Percentiles rank a stretch among this genome's conserved stretches.
These are phyloP conservation scores for Dimocarpus longan DNA, from an alignment of 345 rosid genomes.

Conservation along the genomic window DNA sequence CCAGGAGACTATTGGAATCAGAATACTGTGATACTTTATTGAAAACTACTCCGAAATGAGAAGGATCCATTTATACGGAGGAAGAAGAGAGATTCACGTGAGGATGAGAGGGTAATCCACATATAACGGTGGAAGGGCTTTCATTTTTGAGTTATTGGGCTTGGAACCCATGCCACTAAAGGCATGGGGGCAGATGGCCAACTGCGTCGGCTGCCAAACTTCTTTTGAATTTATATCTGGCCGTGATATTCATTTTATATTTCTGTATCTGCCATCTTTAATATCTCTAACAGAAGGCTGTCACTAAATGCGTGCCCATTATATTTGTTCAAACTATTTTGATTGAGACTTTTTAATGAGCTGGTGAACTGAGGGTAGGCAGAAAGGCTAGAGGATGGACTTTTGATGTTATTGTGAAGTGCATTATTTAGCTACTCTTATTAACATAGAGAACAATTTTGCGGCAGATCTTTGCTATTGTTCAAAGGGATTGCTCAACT, in stretches of 20 bases:
- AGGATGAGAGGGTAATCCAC: no score
- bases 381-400: slow-evolving; percentile 7
- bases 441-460: slow-evolving; percentile 15
- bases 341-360: background rate
- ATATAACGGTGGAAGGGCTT: no score
- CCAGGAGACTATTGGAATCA: no score
- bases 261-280: background rate
- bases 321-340: background rate
- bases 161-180: no score
- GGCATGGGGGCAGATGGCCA: no score
- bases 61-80: no score
- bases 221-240: background rate
- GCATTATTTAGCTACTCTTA: background rate
- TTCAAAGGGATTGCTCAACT: slow-evolving; percentile 72
- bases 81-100: no score
- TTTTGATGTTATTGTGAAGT: slow-evolving; percentile 15
- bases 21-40: no score
- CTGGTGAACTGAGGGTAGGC: background rate
- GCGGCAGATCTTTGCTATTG: slow-evolving; percentile 79
- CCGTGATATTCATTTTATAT: background rate
- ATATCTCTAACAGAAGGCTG: background rate
- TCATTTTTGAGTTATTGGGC: no score
- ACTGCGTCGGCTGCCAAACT: no score
- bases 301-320: background rate
- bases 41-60: no score